Evolutionary conservation across 2,329 filamentous ascomycete species (phyloP), one percentile per base, ranked within the genome.

Genomic region (Sarocladiaceae sp.): DNA sequence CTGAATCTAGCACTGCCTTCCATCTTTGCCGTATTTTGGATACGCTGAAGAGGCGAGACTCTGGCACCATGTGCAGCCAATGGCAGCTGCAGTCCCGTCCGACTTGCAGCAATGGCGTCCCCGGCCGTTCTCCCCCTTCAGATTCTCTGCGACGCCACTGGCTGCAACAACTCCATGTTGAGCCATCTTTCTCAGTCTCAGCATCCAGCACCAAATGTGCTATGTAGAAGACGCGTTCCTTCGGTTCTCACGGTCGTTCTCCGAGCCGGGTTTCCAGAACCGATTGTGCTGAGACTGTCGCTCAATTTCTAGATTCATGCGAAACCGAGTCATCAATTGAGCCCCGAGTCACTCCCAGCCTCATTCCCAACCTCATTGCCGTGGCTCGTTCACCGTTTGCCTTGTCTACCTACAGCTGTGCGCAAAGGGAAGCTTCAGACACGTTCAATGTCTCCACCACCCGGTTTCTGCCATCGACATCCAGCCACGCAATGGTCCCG

Each of bases 401-500:
- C n/a, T n/a, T n/a, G n/a, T n/a, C n/a, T n/a, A n/a, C n/a, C n/a
- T n/a, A n/a, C n/a, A n/a, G n/a, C n/a, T n/a, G n/a, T n/a, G n/a
- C n/a, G n/a, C n/a, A n/a, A n/a, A n/a, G n/a, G n/a, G n/a, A n/a
- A n/a, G n/a, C n/a, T n/a, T n/a, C n/a, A n/a, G n/a, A n/a, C n/a
- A n/a, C n/a, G n/a, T n/a, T n/a, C n/a, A n/a, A n/a, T n/a, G 6
- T 46, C 40, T 18, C n/a, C 4, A n/a, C 15, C 40, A 23, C 39
- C 6, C 39, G 4, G 39, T 42, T 25, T 42, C 44, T 48, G 23
- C 44, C 44, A 48, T 48, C 44, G 15, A 31, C 44, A 48, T 48
- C 26, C 44, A 48, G 44, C 44, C 44, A 48, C 44, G 26, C 26
- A 20, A 48, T 48, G 26, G 23, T 33, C 44, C 44, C 44, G 44